Conservation (phyloP, 2,329 filamentous ascomycete species). For the Penicillium crustosum region DNA sequence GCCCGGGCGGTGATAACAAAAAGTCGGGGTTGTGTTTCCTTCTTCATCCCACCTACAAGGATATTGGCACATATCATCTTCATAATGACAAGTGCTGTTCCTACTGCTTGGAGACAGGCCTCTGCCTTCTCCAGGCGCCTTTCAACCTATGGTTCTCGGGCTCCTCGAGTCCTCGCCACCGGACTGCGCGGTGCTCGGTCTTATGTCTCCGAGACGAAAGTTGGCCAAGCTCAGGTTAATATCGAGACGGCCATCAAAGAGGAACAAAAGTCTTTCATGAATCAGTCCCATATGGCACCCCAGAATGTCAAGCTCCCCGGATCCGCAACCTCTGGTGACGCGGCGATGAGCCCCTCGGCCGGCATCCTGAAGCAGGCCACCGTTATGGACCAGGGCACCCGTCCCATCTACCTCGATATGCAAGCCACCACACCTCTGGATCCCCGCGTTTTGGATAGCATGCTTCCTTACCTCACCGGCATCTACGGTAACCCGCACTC, state of each 20-base stretch:
- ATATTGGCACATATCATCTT: conserved; percentile 20
- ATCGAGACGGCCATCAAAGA: conserved; percentile 81
- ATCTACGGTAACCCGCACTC: conserved; percentile 97
- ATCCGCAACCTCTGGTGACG: conserved; percentile 59
- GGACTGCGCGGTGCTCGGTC: conserved; percentile 47
- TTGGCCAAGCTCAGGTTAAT: conserved; percentile 67
- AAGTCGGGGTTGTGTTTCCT: conserved; percentile 15
- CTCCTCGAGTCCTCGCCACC: conserved; percentile 42
- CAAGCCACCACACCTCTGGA: conserved; percentile 96
- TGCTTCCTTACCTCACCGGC: conserved; percentile 92
- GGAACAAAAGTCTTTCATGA: conserved; percentile 76
- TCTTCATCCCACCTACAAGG: conserved; percentile 28
- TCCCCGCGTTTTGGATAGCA: conserved; percentile 89
- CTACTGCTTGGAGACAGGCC: conserved; percentile 72
- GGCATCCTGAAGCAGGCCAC: conserved; percentile 86
- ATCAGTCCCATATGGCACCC: conserved; percentile 56
- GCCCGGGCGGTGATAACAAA: conserved; percentile 13
- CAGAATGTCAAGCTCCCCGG: conserved; percentile 61
- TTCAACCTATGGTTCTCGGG: conserved; percentile 42
- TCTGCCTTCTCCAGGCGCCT: conserved; percentile 58
- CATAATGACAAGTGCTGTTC: conserved; percentile 65
- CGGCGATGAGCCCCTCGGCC: conserved; percentile 78
- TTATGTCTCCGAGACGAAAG: conserved; percentile 83
- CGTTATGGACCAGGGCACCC: conserved; percentile 85
- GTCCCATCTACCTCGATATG: conserved; percentile 98